Percentiles rank a stretch among this genome's conserved stretches.
phyloP scores from a whole-genome alignment of 148 eudicot genomes.

The Diospyros kaki region DNA sequence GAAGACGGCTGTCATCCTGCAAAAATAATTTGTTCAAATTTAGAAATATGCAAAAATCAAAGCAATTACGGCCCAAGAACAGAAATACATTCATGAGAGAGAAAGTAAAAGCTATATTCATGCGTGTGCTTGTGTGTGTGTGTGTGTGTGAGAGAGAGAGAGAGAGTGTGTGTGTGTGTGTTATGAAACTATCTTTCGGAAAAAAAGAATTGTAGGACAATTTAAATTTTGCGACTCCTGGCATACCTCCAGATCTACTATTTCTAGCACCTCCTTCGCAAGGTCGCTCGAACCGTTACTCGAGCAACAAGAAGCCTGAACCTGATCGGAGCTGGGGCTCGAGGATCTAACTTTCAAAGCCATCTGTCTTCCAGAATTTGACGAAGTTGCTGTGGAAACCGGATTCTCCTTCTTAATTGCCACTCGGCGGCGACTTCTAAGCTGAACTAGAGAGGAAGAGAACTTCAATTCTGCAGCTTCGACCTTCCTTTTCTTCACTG shows the following conservation, averaged over 20 bases:
- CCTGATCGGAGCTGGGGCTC: constrained; percentile 9
- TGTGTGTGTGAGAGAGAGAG: too few species aligned
- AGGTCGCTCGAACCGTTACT: constrained; percentile 27
- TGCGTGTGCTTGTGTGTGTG: too few species aligned
- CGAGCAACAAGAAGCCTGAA: constrained; percentile 32
- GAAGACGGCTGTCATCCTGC: constrained; percentile 2
- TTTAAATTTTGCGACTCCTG: not conserved
- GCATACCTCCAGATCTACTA: constrained; percentile 49
- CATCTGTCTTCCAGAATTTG: not conserved
- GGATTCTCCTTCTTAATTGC: not conserved
- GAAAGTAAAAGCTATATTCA: not conserved
- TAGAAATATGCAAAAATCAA: not conserved
- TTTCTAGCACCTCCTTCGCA: constrained; percentile 13
- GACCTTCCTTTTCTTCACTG: constrained; percentile 26
- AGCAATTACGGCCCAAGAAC: not conserved
- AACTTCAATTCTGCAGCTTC: constrained; percentile 19
- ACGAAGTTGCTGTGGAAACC: not conserved
- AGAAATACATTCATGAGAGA: not conserved
- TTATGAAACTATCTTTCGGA: too few species aligned
- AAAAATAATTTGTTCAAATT: not conserved
- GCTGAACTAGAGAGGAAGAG: constrained; percentile 25
- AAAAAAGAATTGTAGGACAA: not conserved
- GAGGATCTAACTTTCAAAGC: constrained; percentile 8
- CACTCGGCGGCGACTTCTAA: constrained; percentile 24
- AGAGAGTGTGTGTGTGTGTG: not conserved